Evolutionary conservation across 2,329 filamentous ascomycete species (phyloP).

Genomic region (Fusarium mundagurra): DNA sequence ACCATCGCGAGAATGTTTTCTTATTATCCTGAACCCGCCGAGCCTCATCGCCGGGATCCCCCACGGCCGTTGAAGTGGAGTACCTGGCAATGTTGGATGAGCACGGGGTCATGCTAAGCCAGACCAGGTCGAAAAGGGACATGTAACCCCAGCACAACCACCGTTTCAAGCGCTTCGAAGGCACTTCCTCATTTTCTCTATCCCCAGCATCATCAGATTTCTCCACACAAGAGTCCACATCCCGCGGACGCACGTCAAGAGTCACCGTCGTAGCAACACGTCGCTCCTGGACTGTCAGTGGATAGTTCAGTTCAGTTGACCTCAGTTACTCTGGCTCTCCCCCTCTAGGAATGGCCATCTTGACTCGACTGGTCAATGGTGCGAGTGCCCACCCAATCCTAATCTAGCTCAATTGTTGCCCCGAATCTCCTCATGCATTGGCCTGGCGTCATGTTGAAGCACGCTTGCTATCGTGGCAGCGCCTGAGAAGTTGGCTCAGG

Average conservation of each 20-base stretch:
- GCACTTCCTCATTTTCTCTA: conserved; percentile 19
- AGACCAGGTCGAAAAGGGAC: conserved; percentile 18
- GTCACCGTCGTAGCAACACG: conserved; percentile 40
- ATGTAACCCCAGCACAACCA: conserved; percentile 37
- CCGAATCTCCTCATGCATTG: conserved; percentile 37
- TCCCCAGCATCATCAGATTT: conserved; percentile 36
- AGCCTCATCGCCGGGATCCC: conserved; percentile 30
- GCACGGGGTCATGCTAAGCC: conserved; percentile 17
- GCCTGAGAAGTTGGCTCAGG: conserved; percentile 45
- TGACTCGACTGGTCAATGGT: conserved; percentile 28
- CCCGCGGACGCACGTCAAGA: conserved; percentile 38
- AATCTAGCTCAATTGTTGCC: conserved; percentile 40
- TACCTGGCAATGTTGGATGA: background rate
- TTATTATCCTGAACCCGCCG: conserved; percentile 30
- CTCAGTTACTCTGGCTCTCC: background rate
- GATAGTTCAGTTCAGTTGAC: conserved; percentile 17
- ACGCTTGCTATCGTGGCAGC: conserved; percentile 53
- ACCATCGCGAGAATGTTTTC: conserved; percentile 22
- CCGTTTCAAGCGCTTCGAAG: conserved; percentile 22
- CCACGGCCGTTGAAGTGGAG: conserved; percentile 22
- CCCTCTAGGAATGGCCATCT: conserved; percentile 19
- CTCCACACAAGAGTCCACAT: conserved; percentile 39
- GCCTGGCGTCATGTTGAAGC: conserved; percentile 43
- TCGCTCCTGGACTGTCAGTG: conserved; percentile 39
- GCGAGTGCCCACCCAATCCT: conserved; percentile 45